These are phyloP conservation scores for Funneliformis caledonium DNA, from an alignment of 371 early-diverging fungal genomes.

Conservation along the genomic window DNA sequence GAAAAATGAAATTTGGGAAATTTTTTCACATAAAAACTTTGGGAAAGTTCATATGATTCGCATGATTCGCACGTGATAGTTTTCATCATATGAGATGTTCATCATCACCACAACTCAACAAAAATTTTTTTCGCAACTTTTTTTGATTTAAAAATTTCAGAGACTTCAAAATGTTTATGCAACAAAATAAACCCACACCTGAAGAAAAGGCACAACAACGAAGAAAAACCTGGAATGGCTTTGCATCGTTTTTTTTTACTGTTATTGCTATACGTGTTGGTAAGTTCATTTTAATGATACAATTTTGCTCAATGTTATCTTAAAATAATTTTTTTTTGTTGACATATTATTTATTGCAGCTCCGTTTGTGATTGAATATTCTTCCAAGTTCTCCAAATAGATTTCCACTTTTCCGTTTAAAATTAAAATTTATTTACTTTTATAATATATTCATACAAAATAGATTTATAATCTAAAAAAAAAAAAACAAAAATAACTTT, in stretches of 20 bases:
- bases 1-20: neutral
- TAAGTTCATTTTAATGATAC: neutral
- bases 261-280: neutral
- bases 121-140: neutral
- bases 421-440: no score
- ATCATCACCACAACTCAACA: neutral
- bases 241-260: neutral
- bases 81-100: neutral
- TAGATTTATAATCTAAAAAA: neutral
- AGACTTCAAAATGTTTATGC: slow-evolving; percentile 3
- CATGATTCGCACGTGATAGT: neutral
- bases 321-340: neutral
- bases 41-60: neutral
- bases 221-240: neutral
- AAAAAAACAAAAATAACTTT: neutral
- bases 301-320: neutral
- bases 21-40: neutral
- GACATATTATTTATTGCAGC: neutral
- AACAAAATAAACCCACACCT: neutral
- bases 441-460: no score
- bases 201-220: slow-evolving; percentile 1
- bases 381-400: neutral
- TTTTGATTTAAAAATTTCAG: neutral
- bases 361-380: slow-evolving; percentile 10
- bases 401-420: neutral